These are phyloP conservation scores for Metahyphopichia silvanorum DNA, from an alignment of 805 yeast genomes.

Conservation along the genomic window DNA sequence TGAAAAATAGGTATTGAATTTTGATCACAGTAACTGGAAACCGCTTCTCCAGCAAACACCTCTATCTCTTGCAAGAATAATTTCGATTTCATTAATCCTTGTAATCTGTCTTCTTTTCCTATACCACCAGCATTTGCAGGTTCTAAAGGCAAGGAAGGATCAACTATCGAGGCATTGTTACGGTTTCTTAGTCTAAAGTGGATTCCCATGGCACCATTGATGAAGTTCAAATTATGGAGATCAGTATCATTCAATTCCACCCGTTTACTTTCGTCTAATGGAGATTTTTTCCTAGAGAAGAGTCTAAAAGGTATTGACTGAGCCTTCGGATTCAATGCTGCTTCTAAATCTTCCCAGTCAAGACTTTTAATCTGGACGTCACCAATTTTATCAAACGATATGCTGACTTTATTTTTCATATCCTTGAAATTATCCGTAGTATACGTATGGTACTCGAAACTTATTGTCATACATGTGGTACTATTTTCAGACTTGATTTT, in stretches of 20 bases:
- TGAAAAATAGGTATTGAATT: constrained; percentile 13
- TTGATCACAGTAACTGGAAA: constrained; percentile 17
- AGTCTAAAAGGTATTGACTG: constrained; percentile 3
- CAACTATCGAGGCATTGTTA: constrained; percentile 9
- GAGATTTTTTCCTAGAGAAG: constrained; percentile 16
- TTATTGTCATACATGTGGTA: no score
- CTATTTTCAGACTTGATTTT: constrained; percentile 20
- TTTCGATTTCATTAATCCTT: constrained; percentile 5
- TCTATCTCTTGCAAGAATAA: constrained; percentile 26
- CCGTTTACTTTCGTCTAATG: no score
- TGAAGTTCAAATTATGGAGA: constrained; percentile 27
- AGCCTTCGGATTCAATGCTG: constrained; percentile 17
- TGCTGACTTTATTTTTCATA: constrained; percentile 13
- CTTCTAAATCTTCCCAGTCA: constrained; percentile 26
- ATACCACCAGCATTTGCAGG: no score
- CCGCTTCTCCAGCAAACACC: constrained; percentile 21
- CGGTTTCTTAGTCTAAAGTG: no score
- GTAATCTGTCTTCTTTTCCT: constrained; percentile 2
- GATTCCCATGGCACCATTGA: constrained; percentile 28
- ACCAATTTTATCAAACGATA: constrained; percentile 14
- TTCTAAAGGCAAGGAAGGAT: constrained; percentile 5
- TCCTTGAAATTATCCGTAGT: constrained; percentile 30
- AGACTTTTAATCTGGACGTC: constrained; percentile 18
- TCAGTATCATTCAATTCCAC: no score
- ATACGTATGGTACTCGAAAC: constrained; percentile 33